Conservation (phyloP, 192 early-diverging fungal species). For the Coemansia sp. region DNA sequence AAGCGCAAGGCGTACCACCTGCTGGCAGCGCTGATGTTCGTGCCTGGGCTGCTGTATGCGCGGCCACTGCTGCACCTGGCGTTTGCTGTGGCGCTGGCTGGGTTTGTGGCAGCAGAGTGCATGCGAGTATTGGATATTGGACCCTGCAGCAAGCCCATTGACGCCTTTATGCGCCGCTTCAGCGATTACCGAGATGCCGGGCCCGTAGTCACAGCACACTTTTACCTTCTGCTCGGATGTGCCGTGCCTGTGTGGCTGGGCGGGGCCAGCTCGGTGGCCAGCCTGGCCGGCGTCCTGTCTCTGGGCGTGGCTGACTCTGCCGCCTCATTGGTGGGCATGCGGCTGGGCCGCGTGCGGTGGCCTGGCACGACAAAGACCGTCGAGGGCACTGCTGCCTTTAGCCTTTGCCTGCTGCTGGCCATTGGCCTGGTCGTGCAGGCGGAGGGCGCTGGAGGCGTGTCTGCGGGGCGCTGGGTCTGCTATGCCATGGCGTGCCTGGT, state of each 20-base stretch:
- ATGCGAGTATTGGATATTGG: constrained; percentile 73
- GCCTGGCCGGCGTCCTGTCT: constrained; percentile 77
- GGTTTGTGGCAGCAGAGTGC: constrained; percentile 75
- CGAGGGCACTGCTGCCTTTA: constrained; percentile 69
- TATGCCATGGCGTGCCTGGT: constrained; percentile 21
- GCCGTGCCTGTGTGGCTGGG: constrained; percentile 86
- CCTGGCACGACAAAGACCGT: constrained; percentile 72
- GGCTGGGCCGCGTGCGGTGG: constrained; percentile 72
- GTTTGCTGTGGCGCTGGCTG: constrained; percentile 71
- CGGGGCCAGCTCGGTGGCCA: constrained; percentile 48
- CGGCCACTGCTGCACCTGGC: constrained; percentile 74
- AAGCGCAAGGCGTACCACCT: constrained; percentile 86
- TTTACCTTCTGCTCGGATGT: constrained; percentile 89
- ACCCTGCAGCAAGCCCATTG: constrained; percentile 61
- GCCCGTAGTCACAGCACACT: constrained; percentile 77
- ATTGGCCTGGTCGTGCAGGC: neutral
- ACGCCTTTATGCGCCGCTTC: constrained; percentile 74
- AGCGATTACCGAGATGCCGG: constrained; percentile 84
- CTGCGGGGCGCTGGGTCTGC: constrained; percentile 25
- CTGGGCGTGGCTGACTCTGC: constrained; percentile 89
- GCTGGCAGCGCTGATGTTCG: constrained; percentile 80
- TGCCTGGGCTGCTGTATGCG: constrained; percentile 66
- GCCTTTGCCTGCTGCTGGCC: constrained; percentile 8
- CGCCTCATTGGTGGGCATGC: constrained; percentile 82
- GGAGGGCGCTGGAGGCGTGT: constrained; percentile 13